These are phyloP conservation scores for Torulaspora maleeae DNA, from an alignment of 805 yeast genomes.

Conservation along the genomic window DNA sequence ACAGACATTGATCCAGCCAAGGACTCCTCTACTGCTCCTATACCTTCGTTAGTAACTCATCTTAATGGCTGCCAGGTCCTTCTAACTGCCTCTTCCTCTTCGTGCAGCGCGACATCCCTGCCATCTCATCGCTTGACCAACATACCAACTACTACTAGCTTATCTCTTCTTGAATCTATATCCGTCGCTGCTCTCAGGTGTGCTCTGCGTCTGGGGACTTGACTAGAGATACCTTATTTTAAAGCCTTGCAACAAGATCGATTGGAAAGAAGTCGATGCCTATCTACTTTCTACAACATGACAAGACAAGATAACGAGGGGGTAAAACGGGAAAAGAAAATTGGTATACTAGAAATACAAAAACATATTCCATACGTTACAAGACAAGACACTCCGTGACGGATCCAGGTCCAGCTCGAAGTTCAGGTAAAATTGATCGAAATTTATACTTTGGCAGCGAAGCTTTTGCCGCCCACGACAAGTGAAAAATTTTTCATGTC, in stretches of 20 bases:
- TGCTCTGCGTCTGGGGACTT: constrained; percentile 2
- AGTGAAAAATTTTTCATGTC: constrained; percentile 4
- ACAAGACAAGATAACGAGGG: constrained; percentile 5
- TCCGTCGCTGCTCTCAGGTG: not conserved
- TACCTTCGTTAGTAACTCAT: not conserved
- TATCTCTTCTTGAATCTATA: not conserved
- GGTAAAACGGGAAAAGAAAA: constrained; percentile 15
- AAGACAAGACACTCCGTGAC: too few relatives aligned
- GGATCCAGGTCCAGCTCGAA: too few relatives aligned
- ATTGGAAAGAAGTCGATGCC: constrained; percentile 6
- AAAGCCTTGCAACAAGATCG: not conserved
- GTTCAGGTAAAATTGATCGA: constrained; percentile 5
- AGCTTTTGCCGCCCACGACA: constrained; percentile 2
- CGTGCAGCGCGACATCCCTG: too few relatives aligned
- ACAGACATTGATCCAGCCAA: constrained; percentile 33
- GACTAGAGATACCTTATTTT: not conserved
- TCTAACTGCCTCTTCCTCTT: not conserved
- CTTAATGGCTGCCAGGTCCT: not conserved
- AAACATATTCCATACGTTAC: not conserved
- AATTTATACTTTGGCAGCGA: constrained; percentile 16
- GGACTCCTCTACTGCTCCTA: not conserved
- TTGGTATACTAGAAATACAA: constrained; percentile 19
- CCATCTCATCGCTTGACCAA: not conserved
- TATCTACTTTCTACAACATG: constrained; percentile 1
- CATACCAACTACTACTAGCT: constrained; percentile 2